phyloP scores from a whole-genome alignment of 495 filamentous ascomycete species.

The Hypoxylon intermedium region DNA sequence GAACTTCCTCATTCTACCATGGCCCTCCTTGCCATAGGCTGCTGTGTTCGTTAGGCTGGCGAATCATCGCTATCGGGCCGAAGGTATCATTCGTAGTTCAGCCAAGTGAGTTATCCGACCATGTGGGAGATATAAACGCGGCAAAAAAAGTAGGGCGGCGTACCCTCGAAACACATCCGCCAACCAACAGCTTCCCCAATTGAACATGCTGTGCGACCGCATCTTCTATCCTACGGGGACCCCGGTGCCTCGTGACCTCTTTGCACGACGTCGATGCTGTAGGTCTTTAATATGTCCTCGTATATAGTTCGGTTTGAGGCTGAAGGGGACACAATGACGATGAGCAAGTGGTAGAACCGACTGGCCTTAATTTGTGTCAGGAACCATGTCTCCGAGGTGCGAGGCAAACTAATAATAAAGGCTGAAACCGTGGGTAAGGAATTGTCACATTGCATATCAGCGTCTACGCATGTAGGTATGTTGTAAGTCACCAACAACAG shows the following conservation, averaged over 20 bases:
- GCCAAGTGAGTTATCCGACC: not conserved
- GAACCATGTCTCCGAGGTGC: conserved; percentile 4
- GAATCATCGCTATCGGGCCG: not conserved
- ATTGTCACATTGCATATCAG: conserved; percentile 23
- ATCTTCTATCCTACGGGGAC: not conserved
- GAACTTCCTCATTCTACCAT: not conserved
- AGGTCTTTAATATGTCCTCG: conserved; percentile 1
- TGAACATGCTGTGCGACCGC: conserved; percentile 18
- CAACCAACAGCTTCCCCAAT: conserved; percentile 5
- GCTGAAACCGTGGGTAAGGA: conserved; percentile 3
- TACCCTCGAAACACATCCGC: conserved; percentile 1
- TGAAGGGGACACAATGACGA: conserved; percentile 4
- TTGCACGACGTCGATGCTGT: conserved; percentile 2
- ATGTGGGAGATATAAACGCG: not conserved
- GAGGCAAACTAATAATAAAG: conserved; percentile 13
- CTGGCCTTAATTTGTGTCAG: not conserved
- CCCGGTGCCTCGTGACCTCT: conserved; percentile 8
- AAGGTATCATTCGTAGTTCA: not conserved
- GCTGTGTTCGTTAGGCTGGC: not conserved
- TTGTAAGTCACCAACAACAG: conserved; percentile 7
- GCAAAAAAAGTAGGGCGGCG: conserved; percentile 7
- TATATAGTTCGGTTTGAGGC: conserved; percentile 4
- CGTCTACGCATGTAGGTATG: conserved; percentile 2
- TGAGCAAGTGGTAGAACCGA: not conserved
- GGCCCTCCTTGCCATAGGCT: not conserved